A percentile compares a stretch with the other conserved stretches of the same genome.
These are phyloP conservation scores for Mycena olivaceomarginata DNA, from an alignment of 768 basidiomycete genomes.

Conservation along the genomic window DNA sequence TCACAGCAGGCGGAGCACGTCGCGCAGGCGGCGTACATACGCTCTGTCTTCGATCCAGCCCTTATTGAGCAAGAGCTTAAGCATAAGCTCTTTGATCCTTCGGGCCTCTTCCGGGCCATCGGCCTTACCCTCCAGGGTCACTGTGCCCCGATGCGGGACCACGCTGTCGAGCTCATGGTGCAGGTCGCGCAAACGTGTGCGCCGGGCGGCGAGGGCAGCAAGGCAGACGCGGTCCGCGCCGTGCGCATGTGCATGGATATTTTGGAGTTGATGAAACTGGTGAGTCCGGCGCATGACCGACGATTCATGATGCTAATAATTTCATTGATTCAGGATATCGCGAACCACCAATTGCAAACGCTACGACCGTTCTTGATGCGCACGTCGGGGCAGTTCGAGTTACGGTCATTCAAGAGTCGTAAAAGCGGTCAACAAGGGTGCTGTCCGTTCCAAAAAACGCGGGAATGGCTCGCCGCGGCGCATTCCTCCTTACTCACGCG, in stretches of 20 bases:
- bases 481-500: constrained; percentile 65
- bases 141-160: constrained; percentile 95
- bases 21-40: constrained; percentile 80
- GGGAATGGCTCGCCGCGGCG: constrained; percentile 79
- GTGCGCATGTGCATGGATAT: constrained; percentile 92
- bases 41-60: constrained; percentile 86
- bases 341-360: constrained; percentile 95
- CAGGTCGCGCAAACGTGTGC: constrained; percentile 76
- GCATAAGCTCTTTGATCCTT: constrained; percentile 86
- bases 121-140: constrained; percentile 91
- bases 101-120: constrained; percentile 85
- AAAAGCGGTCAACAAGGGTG: constrained; percentile 61
- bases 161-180: constrained; percentile 90
- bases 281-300: constrained; percentile 61
- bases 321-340: constrained; percentile 83
- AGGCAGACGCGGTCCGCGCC: constrained; percentile 81
- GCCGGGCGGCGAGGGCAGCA: constrained; percentile 71
- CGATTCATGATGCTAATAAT: constrained; percentile 40
- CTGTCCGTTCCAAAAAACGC: constrained; percentile 68
- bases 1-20: constrained; percentile 78
- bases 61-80: constrained; percentile 90
- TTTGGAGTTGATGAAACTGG: constrained; percentile 96
- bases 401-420: constrained; percentile 82
- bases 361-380: constrained; percentile 93
- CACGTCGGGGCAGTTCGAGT: constrained; percentile 87